Evolutionary conservation across 129 eudicot species (phyloP), one percentile per base, ranked within the genome.

Genomic region (Flaveria sonorensis): DNA sequence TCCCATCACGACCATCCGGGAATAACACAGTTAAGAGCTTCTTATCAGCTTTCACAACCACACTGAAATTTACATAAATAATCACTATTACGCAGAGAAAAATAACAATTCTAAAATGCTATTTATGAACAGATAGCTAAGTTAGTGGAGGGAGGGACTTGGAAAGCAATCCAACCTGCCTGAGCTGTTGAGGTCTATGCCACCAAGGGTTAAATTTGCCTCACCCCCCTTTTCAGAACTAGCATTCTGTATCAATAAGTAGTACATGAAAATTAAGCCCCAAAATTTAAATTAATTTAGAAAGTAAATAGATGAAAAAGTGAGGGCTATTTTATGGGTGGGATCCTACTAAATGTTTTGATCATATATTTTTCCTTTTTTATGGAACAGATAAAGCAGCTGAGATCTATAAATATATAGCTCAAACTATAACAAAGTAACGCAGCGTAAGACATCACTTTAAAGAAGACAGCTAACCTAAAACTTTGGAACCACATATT

Each of bases 171-270:
- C 93, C 85, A 81, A 91, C 98, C 98, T 94, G 92, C 97, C 98
- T 87, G 98, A 94, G 86, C 95, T 91, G 96, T 91, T 91, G 57
- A 94, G 96, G 82, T 94, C 98, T 77, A 94, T 94, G 77, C 98
- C 98, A 81, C 98, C 98, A 64, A 94, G 98, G 66, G 97, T 94
- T 74, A 91, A 83, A 86, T 94, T 94, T 78, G 91, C 90, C 87
- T 94, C 98, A 52, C 93, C 85, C 7, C 93, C 90, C 74, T 87
- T 93, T 74, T 85, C 96, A 75, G 91, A 82, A 69, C 76, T 83
- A 68, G 75, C 89, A 86, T 83, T 94, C 98, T 94, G 89, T 78
- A 82, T 65, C 67, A 72, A 36, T 23, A 67, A 63, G 68, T 75
- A 48, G 52, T 42, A 65, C 39, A 55, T 18, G 40, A 70, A 39